A percentile compares a stretch with the other conserved stretches of the same genome.
phyloP scores from a whole-genome alignment of 805 yeast species.

The Grigorovia jiainica region DNA sequence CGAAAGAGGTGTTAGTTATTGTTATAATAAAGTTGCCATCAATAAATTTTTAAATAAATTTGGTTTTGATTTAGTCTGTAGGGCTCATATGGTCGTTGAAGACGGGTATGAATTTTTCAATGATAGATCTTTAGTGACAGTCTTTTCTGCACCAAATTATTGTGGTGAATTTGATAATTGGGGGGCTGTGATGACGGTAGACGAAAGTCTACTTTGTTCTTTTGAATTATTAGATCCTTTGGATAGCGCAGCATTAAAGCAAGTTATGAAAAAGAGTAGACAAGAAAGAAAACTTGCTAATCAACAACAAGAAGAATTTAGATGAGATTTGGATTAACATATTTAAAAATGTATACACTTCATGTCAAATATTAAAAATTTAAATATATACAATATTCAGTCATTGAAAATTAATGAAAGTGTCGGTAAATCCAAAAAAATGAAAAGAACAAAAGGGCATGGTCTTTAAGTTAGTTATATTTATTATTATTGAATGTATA shows the following conservation, averaged over 20 bases:
- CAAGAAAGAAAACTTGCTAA: constrained; percentile 68
- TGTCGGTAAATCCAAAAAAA: too few relatives aligned
- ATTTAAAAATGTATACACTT: too few relatives aligned
- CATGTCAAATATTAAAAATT: too few relatives aligned
- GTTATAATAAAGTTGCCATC: constrained; percentile 68
- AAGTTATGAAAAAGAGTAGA: constrained; percentile 89
- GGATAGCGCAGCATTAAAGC: constrained; percentile 86
- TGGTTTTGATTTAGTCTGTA: constrained; percentile 64
- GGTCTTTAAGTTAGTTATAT: too few relatives aligned
- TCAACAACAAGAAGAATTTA: constrained; percentile 24
- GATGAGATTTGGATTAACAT: too few relatives aligned
- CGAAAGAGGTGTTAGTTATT: constrained; percentile 75
- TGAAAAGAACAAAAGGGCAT: too few relatives aligned
- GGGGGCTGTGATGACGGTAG: constrained; percentile 98
- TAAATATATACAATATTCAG: too few relatives aligned
- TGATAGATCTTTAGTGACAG: constrained; percentile 63
- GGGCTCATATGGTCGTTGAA: constrained; percentile 88
- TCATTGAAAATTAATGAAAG: too few relatives aligned
- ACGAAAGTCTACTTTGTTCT: constrained; percentile 84
- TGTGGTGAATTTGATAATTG: constrained; percentile 57
- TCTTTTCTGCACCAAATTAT: constrained; percentile 73
- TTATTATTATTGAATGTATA: too few relatives aligned
- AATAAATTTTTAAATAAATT: constrained; percentile 56
- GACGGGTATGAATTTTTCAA: constrained; percentile 81
- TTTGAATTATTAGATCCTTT: constrained; percentile 91